Conservation (phyloP, 75 land plant species). For the Azolla pinnata region DNA sequence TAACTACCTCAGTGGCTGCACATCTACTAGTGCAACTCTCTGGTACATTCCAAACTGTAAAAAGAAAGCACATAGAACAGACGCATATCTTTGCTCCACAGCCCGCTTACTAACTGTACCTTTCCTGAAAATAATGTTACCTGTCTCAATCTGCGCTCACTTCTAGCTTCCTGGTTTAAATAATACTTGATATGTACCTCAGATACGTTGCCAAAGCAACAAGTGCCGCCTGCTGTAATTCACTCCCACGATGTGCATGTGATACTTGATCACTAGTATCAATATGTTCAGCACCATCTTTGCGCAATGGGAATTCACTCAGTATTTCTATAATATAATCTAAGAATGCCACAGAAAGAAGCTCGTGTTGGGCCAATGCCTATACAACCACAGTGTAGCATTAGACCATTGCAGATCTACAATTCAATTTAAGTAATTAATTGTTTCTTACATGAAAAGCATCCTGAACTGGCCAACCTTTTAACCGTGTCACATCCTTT, state of each 20-base stretch:
- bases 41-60: conserved; percentile 81
- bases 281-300: conserved; percentile 39
- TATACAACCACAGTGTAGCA: conserved; percentile 14
- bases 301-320: conserved; percentile 38
- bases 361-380: conserved; percentile 78
- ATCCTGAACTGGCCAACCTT: conserved; percentile 95
- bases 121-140: conserved; percentile 43
- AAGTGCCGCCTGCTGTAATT: conserved; percentile 61
- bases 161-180: neutral
- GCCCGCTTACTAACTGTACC: conserved; percentile 69
- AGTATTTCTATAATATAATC: conserved; percentile 67
- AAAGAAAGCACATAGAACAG: conserved; percentile 60
- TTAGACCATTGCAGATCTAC: too few species aligned
- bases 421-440: neutral
- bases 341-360: conserved; percentile 63
- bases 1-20: conserved; percentile 58
- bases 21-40: conserved; percentile 43
- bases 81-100: conserved; percentile 69
- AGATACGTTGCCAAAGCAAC: conserved; percentile 71
- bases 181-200: conserved; percentile 32
- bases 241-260: conserved; percentile 20
- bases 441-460: conserved; percentile 58
- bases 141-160: neutral
- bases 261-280: conserved; percentile 27
- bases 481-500: conserved; percentile 67